Conservation (phyloP, 2,329 filamentous ascomycete species). For the Botrytis medusae region DNA sequence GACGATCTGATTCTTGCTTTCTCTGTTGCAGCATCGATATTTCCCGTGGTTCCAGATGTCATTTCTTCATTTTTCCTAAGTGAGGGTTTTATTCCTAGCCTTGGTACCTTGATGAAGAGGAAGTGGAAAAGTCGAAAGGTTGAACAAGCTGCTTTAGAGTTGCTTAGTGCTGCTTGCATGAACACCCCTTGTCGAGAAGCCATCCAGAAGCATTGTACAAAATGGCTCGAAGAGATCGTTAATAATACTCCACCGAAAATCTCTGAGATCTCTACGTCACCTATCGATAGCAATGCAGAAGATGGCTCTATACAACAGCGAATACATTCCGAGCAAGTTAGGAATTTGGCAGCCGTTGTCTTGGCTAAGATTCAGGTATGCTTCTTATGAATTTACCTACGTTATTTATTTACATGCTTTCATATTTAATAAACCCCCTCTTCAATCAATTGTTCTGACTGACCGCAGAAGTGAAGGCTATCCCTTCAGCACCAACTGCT, state of each 20-base stretch:
- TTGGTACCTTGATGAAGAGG: conserved; percentile 74
- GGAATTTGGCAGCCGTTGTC: conserved; percentile 70
- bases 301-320: conserved; percentile 38
- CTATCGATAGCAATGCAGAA: conserved; percentile 31
- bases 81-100: conserved; percentile 77
- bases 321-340: conserved; percentile 59
- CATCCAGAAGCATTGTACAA: conserved; percentile 78
- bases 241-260: conserved; percentile 65
- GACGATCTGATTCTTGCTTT: conserved; percentile 91
- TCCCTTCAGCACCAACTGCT: conserved; percentile 34
- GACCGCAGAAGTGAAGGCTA: conserved; percentile 41
- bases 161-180: conserved; percentile 90
- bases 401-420: background rate
- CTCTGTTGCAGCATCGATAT: conserved; percentile 84
- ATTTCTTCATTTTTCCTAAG: conserved; percentile 80
- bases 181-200: conserved; percentile 78
- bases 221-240: conserved; percentile 85
- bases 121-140: conserved; percentile 84
- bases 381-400: conserved; percentile 32
- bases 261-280: conserved; percentile 34
- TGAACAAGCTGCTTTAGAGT: conserved; percentile 80
- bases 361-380: conserved; percentile 68
- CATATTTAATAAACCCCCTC: conserved; percentile 30
- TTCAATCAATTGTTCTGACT: conserved; percentile 36
- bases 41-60: conserved; percentile 77